These are phyloP conservation scores for Salvia rosmarinus DNA, from an alignment of 257 asterid species.

Conservation along the genomic window DNA sequence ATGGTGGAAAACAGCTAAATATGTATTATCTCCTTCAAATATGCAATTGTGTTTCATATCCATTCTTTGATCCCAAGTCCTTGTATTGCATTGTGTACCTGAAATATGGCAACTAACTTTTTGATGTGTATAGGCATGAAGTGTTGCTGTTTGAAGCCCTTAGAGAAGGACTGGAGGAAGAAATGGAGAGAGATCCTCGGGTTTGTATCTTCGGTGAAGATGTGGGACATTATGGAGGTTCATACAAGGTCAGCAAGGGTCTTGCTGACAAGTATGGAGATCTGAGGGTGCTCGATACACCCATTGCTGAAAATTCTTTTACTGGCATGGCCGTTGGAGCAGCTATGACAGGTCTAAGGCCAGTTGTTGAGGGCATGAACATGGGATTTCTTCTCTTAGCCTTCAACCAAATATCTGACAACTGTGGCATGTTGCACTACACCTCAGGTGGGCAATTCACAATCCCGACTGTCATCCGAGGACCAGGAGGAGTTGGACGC, in stretches of 20 bases:
- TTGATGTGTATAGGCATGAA: constrained; percentile 55
- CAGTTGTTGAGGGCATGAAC: constrained; percentile 86
- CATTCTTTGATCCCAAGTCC: not conserved
- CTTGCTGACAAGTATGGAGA: constrained; percentile 76
- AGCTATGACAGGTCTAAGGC: constrained; percentile 87
- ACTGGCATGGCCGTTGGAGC: constrained; percentile 90
- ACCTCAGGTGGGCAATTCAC: constrained; percentile 91
- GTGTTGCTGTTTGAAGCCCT: constrained; percentile 84
- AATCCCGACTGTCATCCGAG: constrained; percentile 79
- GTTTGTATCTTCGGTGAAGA: constrained; percentile 85
- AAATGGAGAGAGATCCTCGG: constrained; percentile 78
- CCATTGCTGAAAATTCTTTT: constrained; percentile 85
- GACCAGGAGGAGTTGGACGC: constrained; percentile 92
- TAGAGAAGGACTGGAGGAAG: constrained; percentile 85
- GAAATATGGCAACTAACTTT: not conserved
- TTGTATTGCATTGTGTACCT: not conserved
- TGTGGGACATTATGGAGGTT: constrained; percentile 91
- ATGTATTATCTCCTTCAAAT: not conserved
- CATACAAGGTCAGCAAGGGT: constrained; percentile 81
- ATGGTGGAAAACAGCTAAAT: not conserved
- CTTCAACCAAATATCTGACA: constrained; percentile 82
- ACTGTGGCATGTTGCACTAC: constrained; percentile 92
- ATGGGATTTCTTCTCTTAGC: constrained; percentile 91
- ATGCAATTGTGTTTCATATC: constrained; percentile 6
- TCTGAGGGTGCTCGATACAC: constrained; percentile 88